Conservation (phyloP, 1,284 basidiomycete species). For the Hypsizygus ulmarius region DNA sequence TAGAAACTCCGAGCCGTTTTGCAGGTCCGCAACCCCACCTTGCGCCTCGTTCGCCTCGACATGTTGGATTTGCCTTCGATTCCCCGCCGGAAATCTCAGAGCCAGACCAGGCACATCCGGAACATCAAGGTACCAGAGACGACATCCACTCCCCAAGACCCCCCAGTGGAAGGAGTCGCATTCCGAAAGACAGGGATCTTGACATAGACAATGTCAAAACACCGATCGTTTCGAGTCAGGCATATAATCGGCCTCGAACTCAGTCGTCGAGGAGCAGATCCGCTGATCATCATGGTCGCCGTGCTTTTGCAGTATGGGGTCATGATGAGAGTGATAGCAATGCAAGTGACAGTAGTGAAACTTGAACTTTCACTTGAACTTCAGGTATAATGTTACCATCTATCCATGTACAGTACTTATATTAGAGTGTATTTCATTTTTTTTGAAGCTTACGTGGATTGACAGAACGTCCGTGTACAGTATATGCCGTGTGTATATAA, state of each 20-base stretch:
- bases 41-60: constrained; percentile 49
- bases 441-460: background rate
- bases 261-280: constrained; percentile 36
- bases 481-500: too few relatives aligned
- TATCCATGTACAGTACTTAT: background rate
- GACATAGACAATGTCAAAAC: constrained; percentile 55
- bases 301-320: constrained; percentile 80
- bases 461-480: too few relatives aligned
- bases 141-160: constrained; percentile 40
- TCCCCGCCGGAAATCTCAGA: constrained; percentile 32
- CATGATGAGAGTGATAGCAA: constrained; percentile 87
- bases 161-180: constrained; percentile 52
- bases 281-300: constrained; percentile 43
- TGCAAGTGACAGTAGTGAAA: constrained; percentile 72
- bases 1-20: constrained; percentile 77
- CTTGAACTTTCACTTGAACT: too few relatives aligned
- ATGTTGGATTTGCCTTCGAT: constrained; percentile 46
- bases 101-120: constrained; percentile 29
- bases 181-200: constrained; percentile 56
- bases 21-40: constrained; percentile 63
- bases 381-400: constrained; percentile 12
- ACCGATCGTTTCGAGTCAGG: constrained; percentile 53
- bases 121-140: constrained; percentile 33
- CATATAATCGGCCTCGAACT: constrained; percentile 33
- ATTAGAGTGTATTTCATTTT: background rate